Conservation (phyloP, 1,139 yeast genomes). For the Cylindricascospora bacillispora region DNA sequence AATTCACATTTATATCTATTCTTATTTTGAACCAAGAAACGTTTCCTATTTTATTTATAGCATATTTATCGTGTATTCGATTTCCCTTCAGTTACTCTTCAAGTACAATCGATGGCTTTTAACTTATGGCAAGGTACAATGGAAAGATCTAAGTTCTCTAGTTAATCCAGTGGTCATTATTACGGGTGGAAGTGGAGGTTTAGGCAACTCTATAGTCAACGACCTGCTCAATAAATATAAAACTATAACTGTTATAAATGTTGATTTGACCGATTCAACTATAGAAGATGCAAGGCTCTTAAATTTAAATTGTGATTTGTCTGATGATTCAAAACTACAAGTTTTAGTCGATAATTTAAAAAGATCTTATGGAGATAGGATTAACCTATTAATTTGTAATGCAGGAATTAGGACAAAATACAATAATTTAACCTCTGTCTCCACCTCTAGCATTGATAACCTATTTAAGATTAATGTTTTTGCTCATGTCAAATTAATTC, state of each 20-base stretch:
- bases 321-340: slow-evolving; percentile 27
- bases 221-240: slow-evolving; percentile 23
- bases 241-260: slow-evolving; percentile 31
- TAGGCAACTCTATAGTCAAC: slow-evolving; percentile 38
- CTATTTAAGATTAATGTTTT: slow-evolving; percentile 45
- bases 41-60: too few species aligned
- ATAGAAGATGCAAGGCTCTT: slow-evolving; percentile 17
- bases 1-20: too few species aligned
- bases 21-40: too few species aligned
- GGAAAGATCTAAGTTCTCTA: too few species aligned
- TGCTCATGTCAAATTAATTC: slow-evolving; percentile 42
- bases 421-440: slow-evolving; percentile 31
- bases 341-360: slow-evolving; percentile 26
- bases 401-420: slow-evolving; percentile 54
- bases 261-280: slow-evolving; percentile 36
- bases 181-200: slow-evolving; percentile 57
- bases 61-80: too few species aligned
- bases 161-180: slow-evolving; percentile 18
- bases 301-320: slow-evolving; percentile 39
- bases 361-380: slow-evolving; percentile 16
- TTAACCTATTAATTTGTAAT: slow-evolving; percentile 54
- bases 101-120: too few species aligned
- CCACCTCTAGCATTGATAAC: slow-evolving; percentile 25
- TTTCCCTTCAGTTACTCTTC: too few species aligned
- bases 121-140: too few species aligned